phyloP scores from a whole-genome alignment of 2,329 filamentous ascomycete species.

The Teratosphaeria nubilosa region DNA sequence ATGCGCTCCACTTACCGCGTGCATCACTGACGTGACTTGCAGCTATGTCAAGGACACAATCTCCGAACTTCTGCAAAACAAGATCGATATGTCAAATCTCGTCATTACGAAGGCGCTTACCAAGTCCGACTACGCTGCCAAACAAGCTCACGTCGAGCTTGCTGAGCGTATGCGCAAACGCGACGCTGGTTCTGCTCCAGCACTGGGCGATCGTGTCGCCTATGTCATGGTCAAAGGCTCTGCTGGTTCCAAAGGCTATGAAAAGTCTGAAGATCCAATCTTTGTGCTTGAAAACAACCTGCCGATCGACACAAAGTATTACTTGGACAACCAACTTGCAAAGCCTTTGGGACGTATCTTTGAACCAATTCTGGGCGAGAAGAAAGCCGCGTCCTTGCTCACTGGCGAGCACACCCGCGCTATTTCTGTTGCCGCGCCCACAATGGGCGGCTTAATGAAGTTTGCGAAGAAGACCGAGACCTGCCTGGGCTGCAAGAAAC shows the following conservation, averaged over 20 bases:
- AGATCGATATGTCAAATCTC: constrained; percentile 96
- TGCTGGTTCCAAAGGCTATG: constrained; percentile 85
- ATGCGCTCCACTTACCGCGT: background rate
- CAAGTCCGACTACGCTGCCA: constrained; percentile 79
- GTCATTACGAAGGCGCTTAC: constrained; percentile 97
- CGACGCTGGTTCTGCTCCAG: constrained; percentile 86
- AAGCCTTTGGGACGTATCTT: constrained; percentile 94
- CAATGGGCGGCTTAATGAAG: constrained; percentile 91
- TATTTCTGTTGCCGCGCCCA: constrained; percentile 84
- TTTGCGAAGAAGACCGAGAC: constrained; percentile 97
- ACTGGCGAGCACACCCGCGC: constrained; percentile 91
- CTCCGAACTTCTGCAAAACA: constrained; percentile 90
- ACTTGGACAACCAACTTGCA: constrained; percentile 93
- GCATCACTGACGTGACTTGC: constrained; percentile 25
- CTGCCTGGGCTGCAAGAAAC: constrained; percentile 99
- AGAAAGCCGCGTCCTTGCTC: constrained; percentile 74
- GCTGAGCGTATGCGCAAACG: constrained; percentile 95
- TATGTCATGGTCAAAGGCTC: constrained; percentile 96
- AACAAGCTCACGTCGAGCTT: constrained; percentile 92
- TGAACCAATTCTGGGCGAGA: constrained; percentile 92
- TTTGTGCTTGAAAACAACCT: constrained; percentile 96
- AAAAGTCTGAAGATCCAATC: constrained; percentile 93
- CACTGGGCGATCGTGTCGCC: constrained; percentile 86
- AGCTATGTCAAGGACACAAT: constrained; percentile 97
- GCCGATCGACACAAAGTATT: constrained; percentile 96